Evolutionary conservation across 495 filamentous ascomycete genomes (phyloP), one percentile per base, ranked within the genome.

Genomic region (Tuber indicum): DNA sequence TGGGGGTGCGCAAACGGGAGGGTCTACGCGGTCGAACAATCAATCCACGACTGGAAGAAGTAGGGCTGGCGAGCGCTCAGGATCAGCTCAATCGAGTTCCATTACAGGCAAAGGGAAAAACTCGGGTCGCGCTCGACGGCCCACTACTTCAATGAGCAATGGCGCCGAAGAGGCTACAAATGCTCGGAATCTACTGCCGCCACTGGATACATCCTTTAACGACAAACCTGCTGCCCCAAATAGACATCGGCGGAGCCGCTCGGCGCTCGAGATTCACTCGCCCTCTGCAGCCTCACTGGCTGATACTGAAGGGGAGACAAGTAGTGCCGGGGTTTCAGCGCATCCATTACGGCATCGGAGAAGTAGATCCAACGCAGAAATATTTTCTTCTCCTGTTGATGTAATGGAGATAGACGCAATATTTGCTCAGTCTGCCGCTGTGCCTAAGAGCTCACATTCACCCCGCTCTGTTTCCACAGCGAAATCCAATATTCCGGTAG

Each of bases 331-430:
- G 4, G 7, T 71, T 21, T 36, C 77, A 8, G 41, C 43, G 1
- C 87, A 86, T 75, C 85, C 89, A 26, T 86, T 87, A 36, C 86
- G 87, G 58, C 86, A 89, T 73, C 84, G 84, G 26, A 79, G 84
- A 69, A 82, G 82, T 43, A 77, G 76, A 71, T 84, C 82, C 16
- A 77, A 84, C 79, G 58, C 84, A 75, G 81, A 83, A 62, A 74
- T 82, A 10, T 85, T 88, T 6, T 87, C 87, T 19, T 85, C 89
- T 72, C 89, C 89, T 14, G 62, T 16, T 66, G 75, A 76, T 62
- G 77, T 77, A 6, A 78, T 77, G 62, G 75, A 80, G 75, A 58
- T 77, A 45, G 81, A 82, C 69, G 72, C 72, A 46, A 80, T 80
- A 44, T 80, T 80, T 76, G 74, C 74, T 44, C 75, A 72, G 74